Conservation (phyloP, 2,329 filamentous ascomycete genomes). For the Ascochyta lentis region DNA sequence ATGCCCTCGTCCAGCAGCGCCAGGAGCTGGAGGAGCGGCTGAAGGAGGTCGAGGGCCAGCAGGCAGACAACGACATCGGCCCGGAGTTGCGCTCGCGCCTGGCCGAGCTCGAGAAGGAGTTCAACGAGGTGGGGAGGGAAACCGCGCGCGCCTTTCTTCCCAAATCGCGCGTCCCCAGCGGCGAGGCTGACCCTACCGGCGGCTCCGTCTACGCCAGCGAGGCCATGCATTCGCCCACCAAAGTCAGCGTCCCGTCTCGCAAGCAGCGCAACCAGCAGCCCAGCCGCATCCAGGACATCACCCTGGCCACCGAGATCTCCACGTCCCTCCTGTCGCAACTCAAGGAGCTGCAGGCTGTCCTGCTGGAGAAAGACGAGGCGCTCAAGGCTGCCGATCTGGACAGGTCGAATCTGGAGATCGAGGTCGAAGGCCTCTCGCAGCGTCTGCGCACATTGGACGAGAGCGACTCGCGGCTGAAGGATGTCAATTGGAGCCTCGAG, state of each 20-base stretch:
- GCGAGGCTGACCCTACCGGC: slow-evolving; percentile 43
- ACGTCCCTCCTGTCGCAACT: slow-evolving; percentile 94
- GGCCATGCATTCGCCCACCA: slow-evolving; percentile 84
- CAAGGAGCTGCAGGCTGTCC: slow-evolving; percentile 81
- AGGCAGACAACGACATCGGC: slow-evolving; percentile 74
- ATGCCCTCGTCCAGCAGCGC: slow-evolving; percentile 84
- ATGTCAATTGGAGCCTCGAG: slow-evolving; percentile 98
- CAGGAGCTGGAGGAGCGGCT: slow-evolving; percentile 82
- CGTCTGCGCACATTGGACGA: slow-evolving; percentile 85
- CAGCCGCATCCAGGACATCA: slow-evolving; percentile 91
- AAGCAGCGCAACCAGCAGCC: slow-evolving; percentile 89
- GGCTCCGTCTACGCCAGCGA: slow-evolving; percentile 74
- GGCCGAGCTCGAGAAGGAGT: slow-evolving; percentile 88
- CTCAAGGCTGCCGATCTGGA: slow-evolving; percentile 77
- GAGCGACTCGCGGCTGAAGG: slow-evolving; percentile 94
- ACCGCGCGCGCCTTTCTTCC: slow-evolving; percentile 89
- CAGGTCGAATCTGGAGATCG: slow-evolving; percentile 80
- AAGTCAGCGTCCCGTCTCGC: slow-evolving; percentile 83
- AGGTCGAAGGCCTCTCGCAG: slow-evolving; percentile 79
- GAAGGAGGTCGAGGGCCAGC: slow-evolving; percentile 80
- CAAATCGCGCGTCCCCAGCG: slow-evolving; percentile 75
- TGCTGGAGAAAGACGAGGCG: slow-evolving; percentile 87
- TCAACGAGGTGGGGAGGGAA: slow-evolving; percentile 90
- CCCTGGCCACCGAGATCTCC: slow-evolving; percentile 98
- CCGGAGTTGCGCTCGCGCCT: slow-evolving; percentile 84